Percentiles rank a stretch among this genome's conserved stretches.
Conservation (phyloP, 441 rosid species). For the Geranium incanum region DNA sequence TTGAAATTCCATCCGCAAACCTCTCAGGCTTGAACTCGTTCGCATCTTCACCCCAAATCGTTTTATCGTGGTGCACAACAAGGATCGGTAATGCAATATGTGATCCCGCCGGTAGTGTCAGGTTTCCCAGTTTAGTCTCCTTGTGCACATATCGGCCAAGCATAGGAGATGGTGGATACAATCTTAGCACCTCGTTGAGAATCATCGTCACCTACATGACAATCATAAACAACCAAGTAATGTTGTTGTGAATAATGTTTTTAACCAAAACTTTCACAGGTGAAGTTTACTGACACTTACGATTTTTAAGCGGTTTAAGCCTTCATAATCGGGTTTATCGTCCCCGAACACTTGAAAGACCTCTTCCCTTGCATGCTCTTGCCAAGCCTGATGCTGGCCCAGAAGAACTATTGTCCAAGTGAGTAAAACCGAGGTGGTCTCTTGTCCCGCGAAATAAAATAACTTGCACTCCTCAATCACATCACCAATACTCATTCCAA, state of each 20-base stretch:
- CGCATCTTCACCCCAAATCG: not conserved
- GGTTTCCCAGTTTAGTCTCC: conserved; percentile 16
- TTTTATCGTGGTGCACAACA: not conserved
- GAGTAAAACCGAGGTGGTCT: too few relatives aligned
- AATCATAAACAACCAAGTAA: too few relatives aligned
- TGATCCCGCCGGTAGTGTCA: not conserved
- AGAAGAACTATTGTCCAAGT: too few relatives aligned
- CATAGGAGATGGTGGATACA: conserved; percentile 28
- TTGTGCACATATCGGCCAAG: conserved; percentile 24
- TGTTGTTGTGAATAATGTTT: too few relatives aligned
- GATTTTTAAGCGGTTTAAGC: conserved; percentile 13
- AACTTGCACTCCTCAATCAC: conserved; percentile 41
- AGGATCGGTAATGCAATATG: not conserved
- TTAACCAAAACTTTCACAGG: too few relatives aligned
- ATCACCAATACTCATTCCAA: conserved; percentile 36
- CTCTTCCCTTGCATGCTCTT: conserved; percentile 39
- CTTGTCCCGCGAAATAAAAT: not conserved
- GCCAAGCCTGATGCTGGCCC: conserved; percentile 31
- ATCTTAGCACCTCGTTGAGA: conserved; percentile 24
- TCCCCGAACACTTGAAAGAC: conserved; percentile 28
- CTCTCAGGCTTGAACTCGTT: too few relatives aligned
- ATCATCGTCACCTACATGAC: too few relatives aligned
- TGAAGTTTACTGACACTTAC: conserved; percentile 9
- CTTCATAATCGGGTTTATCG: conserved; percentile 21
- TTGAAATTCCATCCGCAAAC: too few relatives aligned